Base-by-base conservation (phyloP, 1,139 yeast genomes). In the Kurtzmaniella natalensis region DNA sequence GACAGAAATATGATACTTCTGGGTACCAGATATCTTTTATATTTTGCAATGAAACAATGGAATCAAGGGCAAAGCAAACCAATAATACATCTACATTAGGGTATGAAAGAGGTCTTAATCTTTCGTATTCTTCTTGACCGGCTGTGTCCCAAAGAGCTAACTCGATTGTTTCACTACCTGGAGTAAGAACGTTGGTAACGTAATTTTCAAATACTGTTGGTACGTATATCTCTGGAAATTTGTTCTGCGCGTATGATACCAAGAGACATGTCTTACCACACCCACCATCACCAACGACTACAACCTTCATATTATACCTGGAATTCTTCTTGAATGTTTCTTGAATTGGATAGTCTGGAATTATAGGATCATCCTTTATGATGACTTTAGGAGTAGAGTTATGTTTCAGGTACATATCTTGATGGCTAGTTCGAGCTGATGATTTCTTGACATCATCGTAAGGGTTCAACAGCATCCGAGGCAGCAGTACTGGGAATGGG, bases 231-330 rank as follows among this genome's bases (percentile, higher is more conserved):
- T 70, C 71, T 2, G 96, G 96, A 51, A 83, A 85, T 43, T 72
- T 70, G 18, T 88, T 88, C 45, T 81, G 79, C 3, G 89, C 76
- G 52, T 85, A 92, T n/a, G 89, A 76, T 20, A 84, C 82, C 39
- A 89, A 61, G 41, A 89, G 60, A 45, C 95, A 84, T 0, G 97
- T 89, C 57, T 89, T 89, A 21, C 97, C 97, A 53, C 95, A 85
- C 10, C 94, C 95, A 45, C 95, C 94, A 55, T 89, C 97, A 4
- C 97, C 97, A 4, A 89, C 95, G 16, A 87, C 89, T 15, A 88
- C 92, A 18, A 85, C 61, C 50, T 85, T 84, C 59, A 78, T 65
- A 42, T 70, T 68, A 40, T 70, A 57, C 32, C 54, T 43, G 32
- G 70, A 57, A 33, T 57, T 55, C 38, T 61, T 61, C 31, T 55